Conservation (phyloP, 768 basidiomycete genomes). For the Mrakia blollopis region DNA sequence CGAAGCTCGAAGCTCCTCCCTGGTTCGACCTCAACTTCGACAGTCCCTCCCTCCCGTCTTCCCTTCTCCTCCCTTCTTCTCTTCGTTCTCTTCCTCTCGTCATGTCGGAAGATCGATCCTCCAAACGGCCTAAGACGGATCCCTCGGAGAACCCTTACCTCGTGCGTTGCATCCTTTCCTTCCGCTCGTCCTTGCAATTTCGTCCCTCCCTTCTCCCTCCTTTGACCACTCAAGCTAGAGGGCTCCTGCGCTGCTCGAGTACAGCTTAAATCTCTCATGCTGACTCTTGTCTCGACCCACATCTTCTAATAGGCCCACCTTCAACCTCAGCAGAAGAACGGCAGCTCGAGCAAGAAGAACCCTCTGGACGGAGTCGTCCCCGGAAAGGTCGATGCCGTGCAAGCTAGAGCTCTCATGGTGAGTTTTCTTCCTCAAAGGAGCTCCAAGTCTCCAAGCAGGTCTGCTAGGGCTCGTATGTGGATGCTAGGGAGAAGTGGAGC, state of each 20-base stretch:
- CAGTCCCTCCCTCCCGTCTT: neutral
- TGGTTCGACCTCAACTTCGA: neutral
- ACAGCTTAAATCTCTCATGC: too few relatives aligned
- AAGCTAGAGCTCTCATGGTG: constrained; percentile 69
- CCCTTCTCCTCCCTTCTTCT: neutral
- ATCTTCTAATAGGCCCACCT: constrained; percentile 23
- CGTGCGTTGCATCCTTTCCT: neutral
- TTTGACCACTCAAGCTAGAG: neutral
- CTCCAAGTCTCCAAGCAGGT: neutral
- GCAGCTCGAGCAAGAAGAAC: constrained; percentile 38
- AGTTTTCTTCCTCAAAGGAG: neutral
- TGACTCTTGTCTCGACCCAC: neutral
- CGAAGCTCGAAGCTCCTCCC: neutral
- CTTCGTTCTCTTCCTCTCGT: constrained; percentile 42
- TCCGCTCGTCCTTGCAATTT: neutral
- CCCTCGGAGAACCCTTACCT: constrained; percentile 28
- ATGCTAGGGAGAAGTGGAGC: too few relatives aligned
- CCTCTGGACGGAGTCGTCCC: constrained; percentile 72
- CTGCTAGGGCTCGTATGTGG: too few relatives aligned
- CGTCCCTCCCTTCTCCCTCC: neutral
- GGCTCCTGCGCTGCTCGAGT: too few relatives aligned
- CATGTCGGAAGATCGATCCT: constrained; percentile 23
- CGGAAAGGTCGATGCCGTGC: constrained; percentile 59
- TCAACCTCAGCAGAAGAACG: constrained; percentile 15
- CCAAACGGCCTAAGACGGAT: constrained; percentile 26